Conservation (phyloP, 2,329 filamentous ascomycete genomes). For the Cercospora berteroae region DNA sequence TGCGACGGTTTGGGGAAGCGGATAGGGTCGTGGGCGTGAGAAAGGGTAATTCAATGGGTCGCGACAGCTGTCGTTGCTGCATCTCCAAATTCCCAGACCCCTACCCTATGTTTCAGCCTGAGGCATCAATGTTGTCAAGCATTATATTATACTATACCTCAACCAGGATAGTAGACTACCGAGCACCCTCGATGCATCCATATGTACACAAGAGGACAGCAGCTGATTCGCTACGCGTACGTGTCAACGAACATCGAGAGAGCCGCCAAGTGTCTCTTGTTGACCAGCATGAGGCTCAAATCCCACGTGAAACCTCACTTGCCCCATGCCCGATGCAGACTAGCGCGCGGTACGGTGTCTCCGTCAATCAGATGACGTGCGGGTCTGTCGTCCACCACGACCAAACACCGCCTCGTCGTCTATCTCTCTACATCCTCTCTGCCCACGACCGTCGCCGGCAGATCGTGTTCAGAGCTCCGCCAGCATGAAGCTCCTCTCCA, state of each 20-base stretch:
- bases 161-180: neutral
- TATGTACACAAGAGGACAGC: neutral
- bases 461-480: neutral
- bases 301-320: neutral
- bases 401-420: conserved; percentile 15
- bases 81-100: conserved; percentile 3
- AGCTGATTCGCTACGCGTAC: neutral
- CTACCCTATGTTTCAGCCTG: neutral
- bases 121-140: neutral
- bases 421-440: conserved; percentile 30
- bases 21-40: neutral
- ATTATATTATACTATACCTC: too few species aligned
- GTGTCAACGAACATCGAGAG: neutral
- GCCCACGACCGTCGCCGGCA: conserved; percentile 6
- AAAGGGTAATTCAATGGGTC: conserved; percentile 4
- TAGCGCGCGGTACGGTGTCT: neutral
- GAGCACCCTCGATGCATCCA: neutral
- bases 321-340: neutral
- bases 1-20: neutral
- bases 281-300: neutral
- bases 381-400: conserved; percentile 5
- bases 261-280: neutral
- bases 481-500: conserved; percentile 35
- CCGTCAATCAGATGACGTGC: conserved; percentile 3
- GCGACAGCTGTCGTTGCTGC: conserved; percentile 3